phyloP scores from a whole-genome alignment of 306 rosid species.

The Casuarina cunninghamiana region DNA sequence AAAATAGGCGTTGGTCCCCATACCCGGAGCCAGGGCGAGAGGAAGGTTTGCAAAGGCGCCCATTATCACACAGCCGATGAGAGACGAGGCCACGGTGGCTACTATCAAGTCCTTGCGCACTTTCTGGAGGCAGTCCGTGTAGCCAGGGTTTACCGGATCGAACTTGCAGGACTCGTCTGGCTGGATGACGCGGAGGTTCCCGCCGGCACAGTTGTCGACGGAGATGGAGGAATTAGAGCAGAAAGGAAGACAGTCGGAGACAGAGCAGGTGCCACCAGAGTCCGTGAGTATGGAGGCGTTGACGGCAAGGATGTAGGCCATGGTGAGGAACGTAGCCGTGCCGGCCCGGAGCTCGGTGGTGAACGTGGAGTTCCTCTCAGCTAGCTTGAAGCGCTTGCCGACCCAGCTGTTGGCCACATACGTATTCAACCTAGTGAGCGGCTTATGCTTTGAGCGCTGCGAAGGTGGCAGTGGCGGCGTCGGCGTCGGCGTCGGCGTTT shows the following conservation, averaged over 20 bases:
- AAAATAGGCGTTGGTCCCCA: conserved; percentile 96
- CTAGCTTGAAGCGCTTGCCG: conserved; percentile 77
- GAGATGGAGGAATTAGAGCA: conserved; percentile 67
- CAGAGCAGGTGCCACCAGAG: conserved; percentile 90
- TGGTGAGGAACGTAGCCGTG: conserved; percentile 94
- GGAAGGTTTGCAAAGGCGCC: conserved; percentile 93
- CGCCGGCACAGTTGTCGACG: conserved; percentile 42
- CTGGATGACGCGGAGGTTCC: conserved; percentile 41
- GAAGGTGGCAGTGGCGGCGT: conserved; percentile 29
- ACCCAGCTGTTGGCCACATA: conserved; percentile 47
- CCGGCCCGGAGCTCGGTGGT: conserved; percentile 99
- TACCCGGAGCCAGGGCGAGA: conserved; percentile 88
- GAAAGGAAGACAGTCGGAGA: conserved; percentile 78
- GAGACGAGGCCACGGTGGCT: conserved; percentile 79
- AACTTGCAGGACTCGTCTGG: conserved; percentile 70
- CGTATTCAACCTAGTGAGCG: conserved; percentile 55
- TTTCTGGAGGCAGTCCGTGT: conserved; percentile 59
- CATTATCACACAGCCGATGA: conserved; percentile 88
- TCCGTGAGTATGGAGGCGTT: conserved; percentile 93
- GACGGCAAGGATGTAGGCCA: conserved; percentile 98
- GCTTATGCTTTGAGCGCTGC: conserved; percentile 19
- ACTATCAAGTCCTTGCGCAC: conserved; percentile 82
- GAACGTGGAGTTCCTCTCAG: conserved; percentile 77
- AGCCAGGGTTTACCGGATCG: conserved; percentile 87
- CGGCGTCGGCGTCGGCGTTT: conserved; percentile 23